Evolutionary conservation across 78 protist genomes (phyloP).

Genomic region (Protostelium mycophagum): DNA sequence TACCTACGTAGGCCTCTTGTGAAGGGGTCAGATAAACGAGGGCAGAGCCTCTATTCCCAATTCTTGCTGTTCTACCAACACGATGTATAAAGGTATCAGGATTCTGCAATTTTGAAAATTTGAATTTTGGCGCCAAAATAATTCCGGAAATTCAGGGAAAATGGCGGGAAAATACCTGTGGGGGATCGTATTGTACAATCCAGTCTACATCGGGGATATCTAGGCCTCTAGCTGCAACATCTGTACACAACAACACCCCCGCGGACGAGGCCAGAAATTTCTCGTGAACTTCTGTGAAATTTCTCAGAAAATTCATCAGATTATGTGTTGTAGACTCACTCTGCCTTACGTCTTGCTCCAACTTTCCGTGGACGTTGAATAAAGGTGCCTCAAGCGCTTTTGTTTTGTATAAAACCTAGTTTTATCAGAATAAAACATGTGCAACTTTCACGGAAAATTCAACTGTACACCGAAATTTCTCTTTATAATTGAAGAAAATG

Average conservation of each 20-base stretch:
- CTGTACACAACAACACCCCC: constrained; percentile 74
- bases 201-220: constrained; percentile 86
- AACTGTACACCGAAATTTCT: no score
- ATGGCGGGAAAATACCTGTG: constrained; percentile 18
- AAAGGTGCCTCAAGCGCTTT: not conserved
- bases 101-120: constrained; percentile 81
- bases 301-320: not conserved
- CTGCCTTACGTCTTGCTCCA: not conserved
- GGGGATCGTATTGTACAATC: constrained; percentile 79
- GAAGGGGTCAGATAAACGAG: constrained; percentile 48
- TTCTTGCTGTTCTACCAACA: constrained; percentile 90
- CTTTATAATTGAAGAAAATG: no score
- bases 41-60: constrained; percentile 73
- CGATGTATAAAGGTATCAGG: constrained; percentile 85
- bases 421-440: no score
- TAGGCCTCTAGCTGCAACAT: constrained; percentile 84
- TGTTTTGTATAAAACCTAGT: not conserved
- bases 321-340: not conserved
- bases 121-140: no score
- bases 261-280: not conserved
- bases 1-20: constrained; percentile 62
- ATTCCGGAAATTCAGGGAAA: not conserved
- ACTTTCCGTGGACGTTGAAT: not conserved
- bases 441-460: no score
- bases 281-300: constrained; percentile 14